Conservation (phyloP, 768 basidiomycete species). For the Mrakia frigida region DNA sequence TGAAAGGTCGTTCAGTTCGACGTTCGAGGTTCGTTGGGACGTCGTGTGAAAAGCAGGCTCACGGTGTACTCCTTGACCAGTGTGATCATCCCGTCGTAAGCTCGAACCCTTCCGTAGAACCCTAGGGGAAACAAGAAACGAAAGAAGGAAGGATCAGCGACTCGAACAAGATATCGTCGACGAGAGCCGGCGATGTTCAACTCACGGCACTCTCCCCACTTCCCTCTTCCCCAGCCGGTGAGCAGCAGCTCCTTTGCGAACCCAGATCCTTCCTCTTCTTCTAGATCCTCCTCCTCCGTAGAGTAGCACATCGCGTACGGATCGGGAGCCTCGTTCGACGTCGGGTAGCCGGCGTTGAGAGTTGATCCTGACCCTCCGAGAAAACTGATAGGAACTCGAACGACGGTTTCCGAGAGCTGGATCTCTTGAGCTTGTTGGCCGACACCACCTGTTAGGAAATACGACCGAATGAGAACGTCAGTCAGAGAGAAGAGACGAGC, state of each 20-base stretch:
- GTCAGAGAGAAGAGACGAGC: background rate
- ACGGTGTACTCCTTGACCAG: constrained; percentile 27
- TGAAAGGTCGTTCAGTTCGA: background rate
- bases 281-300: constrained; percentile 20
- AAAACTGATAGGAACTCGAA: background rate
- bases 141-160: background rate
- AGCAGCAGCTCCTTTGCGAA: constrained; percentile 24
- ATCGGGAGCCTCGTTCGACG: background rate
- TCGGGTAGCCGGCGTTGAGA: constrained; percentile 26
- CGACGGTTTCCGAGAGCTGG: constrained; percentile 22
- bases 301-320: background rate
- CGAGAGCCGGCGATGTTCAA: too few species aligned
- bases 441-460: background rate
- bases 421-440: constrained; percentile 28
- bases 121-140: background rate
- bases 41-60: background rate
- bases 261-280: constrained; percentile 1
- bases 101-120: constrained; percentile 19
- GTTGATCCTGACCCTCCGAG: constrained; percentile 21
- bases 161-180: too few species aligned
- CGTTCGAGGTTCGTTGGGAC: background rate
- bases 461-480: background rate
- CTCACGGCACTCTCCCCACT: constrained; percentile 22
- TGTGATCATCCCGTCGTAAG: constrained; percentile 23
- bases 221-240: constrained; percentile 14